Percentiles rank a stretch among this genome's conserved stretches.
Evolutionary conservation across 306 rosid genomes (phyloP).

Genomic region (Cicer judaicum): DNA sequence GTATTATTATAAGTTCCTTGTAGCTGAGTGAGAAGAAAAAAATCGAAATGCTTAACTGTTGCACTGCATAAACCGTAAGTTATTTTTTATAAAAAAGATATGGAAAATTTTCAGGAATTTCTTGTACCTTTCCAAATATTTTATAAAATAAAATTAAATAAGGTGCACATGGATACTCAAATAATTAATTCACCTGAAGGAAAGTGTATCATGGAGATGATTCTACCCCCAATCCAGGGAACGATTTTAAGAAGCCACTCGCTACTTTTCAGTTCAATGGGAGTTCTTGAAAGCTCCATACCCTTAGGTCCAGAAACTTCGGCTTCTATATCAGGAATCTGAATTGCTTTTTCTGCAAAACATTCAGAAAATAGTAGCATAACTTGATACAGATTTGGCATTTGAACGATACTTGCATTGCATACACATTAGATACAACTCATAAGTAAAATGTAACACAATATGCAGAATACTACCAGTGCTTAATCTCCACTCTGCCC

Average conservation of each 20-base stretch:
- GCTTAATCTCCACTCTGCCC: conserved; percentile 34
- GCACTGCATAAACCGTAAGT: neutral
- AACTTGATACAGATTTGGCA: conserved; percentile 14
- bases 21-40: neutral
- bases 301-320: conserved; percentile 69
- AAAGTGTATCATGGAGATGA: conserved; percentile 81
- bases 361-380: conserved; percentile 36
- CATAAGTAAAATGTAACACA: conserved; percentile 33
- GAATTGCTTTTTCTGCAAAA: conserved; percentile 68
- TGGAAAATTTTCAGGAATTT: conserved; percentile 18
- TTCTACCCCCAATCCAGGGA: conserved; percentile 98
- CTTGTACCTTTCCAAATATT: conserved; percentile 26
- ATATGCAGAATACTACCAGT: conserved; percentile 25
- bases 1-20: conserved; percentile 16
- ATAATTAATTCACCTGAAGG: conserved; percentile 70
- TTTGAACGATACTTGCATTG: conserved; percentile 2
- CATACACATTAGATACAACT: conserved; percentile 19
- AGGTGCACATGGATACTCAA: conserved; percentile 31
- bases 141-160: neutral
- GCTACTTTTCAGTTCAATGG: conserved; percentile 76
- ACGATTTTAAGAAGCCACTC: conserved; percentile 75
- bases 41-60: conserved; percentile 11
- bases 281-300: conserved; percentile 62
- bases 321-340: conserved; percentile 67
- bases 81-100: neutral